Base-by-base conservation (phyloP, 257 asterid genomes). In the Jacaranda copaia region DNA sequence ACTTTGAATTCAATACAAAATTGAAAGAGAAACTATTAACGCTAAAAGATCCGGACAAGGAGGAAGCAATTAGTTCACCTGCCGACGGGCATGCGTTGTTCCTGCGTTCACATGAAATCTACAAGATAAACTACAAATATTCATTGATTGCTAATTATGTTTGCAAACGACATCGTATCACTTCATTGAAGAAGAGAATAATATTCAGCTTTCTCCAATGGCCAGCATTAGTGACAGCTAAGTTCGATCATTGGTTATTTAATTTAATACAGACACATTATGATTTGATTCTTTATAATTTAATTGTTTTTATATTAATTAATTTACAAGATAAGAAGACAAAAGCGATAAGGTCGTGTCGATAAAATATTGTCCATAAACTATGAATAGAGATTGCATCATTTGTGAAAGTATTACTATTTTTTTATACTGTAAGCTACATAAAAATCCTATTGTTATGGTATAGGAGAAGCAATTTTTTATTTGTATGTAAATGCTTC, bases 151-250 rank as follows among this genome's bases (percentile, higher is more conserved):
- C 5, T 19, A 64, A 45, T 8, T 45, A 12, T 49, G 46, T 20
- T 68, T 15, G 32, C 14, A 68, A 11, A 45, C 43, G 73, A 68
- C 73, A 68, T 13, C 4, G 12, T 9, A 42, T 57, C 45, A 3
- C 57, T 57, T 57, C 40, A 72, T 46, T 19, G 6, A 20, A 46
- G 42, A 66, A 45, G 55, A 42, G 38, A 71, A 39, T 72, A 32
- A 57, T 43, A 45, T 60, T 73, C 42, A 66, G 0, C 6, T 42
- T 19, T 38, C 12, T 16, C n/a, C n/a, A 53, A 5, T 42, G 46
- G 45, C 18, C 77, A 59, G n/a, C 69, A 46, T 45, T 43, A 39
- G 10, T 36, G 62, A 57, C 25, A 13, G 70, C 51, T 60, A 73
- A 43, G 39, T 43, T 58, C 77, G 45, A 43, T 73, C 36, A 43